Evolutionary conservation across 2,329 filamentous ascomycete species (phyloP).

Genomic region (Leptoxyphium fumago): DNA sequence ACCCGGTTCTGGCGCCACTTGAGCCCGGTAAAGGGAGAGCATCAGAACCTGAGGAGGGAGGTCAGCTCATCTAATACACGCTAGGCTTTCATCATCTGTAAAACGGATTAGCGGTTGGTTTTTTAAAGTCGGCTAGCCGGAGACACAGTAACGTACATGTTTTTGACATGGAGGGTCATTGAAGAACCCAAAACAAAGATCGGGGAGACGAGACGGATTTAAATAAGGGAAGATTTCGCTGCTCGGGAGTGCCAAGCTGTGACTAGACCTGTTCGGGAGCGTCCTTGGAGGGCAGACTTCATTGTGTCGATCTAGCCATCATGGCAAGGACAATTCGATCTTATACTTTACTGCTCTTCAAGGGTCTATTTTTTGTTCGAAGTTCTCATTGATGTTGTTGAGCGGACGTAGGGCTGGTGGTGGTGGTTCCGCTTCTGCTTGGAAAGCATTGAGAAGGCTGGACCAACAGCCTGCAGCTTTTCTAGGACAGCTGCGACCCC

Average conservation of each 20-base stretch:
- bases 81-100: conserved; percentile 98
- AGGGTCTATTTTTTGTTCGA: too few relatives aligned
- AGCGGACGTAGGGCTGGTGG: not conserved
- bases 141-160: conserved; percentile 51
- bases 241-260: too few relatives aligned
- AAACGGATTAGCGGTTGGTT: conserved; percentile 8
- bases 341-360: too few relatives aligned
- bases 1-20: conserved; percentile 64
- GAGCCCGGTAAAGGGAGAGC: conserved; percentile 82
- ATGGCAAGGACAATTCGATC: too few relatives aligned
- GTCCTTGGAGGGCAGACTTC: too few relatives aligned
- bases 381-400: not conserved
- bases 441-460: not conserved
- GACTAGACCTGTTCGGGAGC: too few relatives aligned
- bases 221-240: too few relatives aligned
- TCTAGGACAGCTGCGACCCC: not conserved
- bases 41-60: conserved; percentile 45
- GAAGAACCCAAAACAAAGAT: conserved; percentile 36
- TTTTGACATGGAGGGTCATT: conserved; percentile 99
- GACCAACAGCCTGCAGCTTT: not conserved
- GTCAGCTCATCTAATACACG: conserved; percentile 83
- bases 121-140: too few relatives aligned
- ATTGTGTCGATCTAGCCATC: too few relatives aligned
- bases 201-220: too few relatives aligned
- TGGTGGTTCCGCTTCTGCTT: not conserved